Evolutionary conservation across 163 green algal species (phyloP).

Genomic region (Chlorella variabilis): DNA sequence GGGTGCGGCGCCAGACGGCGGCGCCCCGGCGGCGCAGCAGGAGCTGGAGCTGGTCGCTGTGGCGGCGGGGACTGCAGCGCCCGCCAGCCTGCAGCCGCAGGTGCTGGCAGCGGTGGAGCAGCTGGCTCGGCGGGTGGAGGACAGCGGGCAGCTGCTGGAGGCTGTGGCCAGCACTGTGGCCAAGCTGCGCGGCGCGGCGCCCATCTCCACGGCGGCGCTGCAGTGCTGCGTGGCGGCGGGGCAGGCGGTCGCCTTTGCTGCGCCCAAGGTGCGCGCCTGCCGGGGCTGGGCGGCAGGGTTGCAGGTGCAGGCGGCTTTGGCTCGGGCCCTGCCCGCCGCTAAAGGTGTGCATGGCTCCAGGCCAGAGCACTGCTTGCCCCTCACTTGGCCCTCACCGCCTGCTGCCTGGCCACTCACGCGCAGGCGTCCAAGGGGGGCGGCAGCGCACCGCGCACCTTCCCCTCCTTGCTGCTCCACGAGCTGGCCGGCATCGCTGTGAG

Average conservation of each 20-base stretch:
- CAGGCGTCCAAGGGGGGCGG: conserved; percentile 20
- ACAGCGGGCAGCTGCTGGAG: conserved; percentile 48
- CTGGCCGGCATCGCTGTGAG: conserved; percentile 31
- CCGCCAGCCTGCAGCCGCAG: conserved; percentile 13
- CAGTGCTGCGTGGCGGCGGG: conserved; percentile 46
- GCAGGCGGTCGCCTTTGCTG: conserved; percentile 11
- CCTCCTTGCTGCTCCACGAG: conserved; percentile 47
- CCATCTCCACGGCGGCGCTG: conserved; percentile 43
- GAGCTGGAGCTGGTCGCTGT: conserved; percentile 1
- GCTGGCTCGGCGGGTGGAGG: conserved; percentile 32
- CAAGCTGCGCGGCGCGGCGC: conserved; percentile 29
- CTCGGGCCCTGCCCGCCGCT: no score
- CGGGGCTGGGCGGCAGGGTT: no score
- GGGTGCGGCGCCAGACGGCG: neutral
- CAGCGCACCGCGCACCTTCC: conserved; percentile 37
- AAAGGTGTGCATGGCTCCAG: no score
- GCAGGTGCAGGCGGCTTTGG: no score
- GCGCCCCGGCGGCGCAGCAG: neutral
- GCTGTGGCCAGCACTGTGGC: conserved; percentile 35
- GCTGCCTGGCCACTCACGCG: no score
- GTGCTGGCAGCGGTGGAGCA: conserved; percentile 36
- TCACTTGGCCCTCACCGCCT: no score
- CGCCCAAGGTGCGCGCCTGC: conserved; percentile 13
- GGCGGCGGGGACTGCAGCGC: neutral
- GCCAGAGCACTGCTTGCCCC: no score